These are phyloP conservation scores for Eutypella sp. DNA, from an alignment of 2,329 filamentous ascomycete genomes.

Conservation along the genomic window DNA sequence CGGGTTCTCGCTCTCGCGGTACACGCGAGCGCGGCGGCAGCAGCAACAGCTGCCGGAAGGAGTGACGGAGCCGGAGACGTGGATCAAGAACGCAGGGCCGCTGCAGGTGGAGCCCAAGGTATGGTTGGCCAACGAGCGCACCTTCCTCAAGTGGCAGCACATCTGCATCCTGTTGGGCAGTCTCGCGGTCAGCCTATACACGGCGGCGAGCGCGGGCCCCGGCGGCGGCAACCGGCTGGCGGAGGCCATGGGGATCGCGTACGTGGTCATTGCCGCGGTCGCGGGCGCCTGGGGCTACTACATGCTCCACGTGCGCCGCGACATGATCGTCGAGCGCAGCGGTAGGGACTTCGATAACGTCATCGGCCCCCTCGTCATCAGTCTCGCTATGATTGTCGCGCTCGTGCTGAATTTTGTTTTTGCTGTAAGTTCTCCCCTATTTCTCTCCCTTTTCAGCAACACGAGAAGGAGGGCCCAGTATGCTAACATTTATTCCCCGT, in stretches of 20 bases:
- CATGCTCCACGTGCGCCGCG: constrained; percentile 70
- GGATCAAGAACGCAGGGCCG: constrained; percentile 92
- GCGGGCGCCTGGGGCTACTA: constrained; percentile 82
- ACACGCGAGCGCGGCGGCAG: constrained; percentile 53
- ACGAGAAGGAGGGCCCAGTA: too few relatives aligned
- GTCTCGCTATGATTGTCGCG: constrained; percentile 70
- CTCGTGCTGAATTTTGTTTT: constrained; percentile 85
- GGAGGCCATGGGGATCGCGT: constrained; percentile 73
- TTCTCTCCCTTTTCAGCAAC: background rate
- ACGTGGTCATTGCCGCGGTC: constrained; percentile 77
- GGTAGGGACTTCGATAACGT: constrained; percentile 92
- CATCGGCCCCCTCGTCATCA: constrained; percentile 78
- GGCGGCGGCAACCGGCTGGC: constrained; percentile 68
- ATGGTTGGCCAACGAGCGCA: constrained; percentile 97
- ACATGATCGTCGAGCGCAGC: constrained; percentile 78
- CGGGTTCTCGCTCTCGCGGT: constrained; percentile 75
- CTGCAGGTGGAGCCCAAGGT: constrained; percentile 95
- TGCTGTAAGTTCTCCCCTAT: constrained; percentile 53
- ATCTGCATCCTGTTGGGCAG: constrained; percentile 83
- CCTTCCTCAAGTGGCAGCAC: constrained; percentile 98
- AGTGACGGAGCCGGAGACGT: constrained; percentile 75
- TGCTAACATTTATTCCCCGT: constrained; percentile 8
- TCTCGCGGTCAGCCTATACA: constrained; percentile 79
- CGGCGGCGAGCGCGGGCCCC: too few relatives aligned
- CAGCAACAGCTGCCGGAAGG: constrained; percentile 69